Evolutionary conservation across 1,139 yeast genomes (phyloP).

Genomic region (Torulaspora pretoriensis): DNA sequence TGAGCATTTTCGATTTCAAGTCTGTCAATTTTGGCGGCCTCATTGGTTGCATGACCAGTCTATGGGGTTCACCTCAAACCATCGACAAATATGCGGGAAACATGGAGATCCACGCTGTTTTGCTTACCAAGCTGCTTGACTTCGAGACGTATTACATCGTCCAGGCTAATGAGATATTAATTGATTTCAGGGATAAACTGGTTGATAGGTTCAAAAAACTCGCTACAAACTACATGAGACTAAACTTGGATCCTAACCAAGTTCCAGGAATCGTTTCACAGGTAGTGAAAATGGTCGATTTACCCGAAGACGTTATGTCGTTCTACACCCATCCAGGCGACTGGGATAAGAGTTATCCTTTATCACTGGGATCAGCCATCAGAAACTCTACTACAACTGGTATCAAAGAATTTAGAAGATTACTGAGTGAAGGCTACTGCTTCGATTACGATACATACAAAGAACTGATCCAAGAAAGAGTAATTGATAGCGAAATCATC

Average conservation of each 20-base stretch:
- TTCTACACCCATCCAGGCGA: slow-evolving; percentile 34
- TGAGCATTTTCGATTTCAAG: slow-evolving; percentile 19
- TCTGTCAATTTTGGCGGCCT: slow-evolving; percentile 28
- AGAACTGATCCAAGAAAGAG: slow-evolving; percentile 22
- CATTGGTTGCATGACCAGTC: slow-evolving; percentile 24
- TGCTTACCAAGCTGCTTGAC: slow-evolving; percentile 51
- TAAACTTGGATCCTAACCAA: slow-evolving; percentile 26
- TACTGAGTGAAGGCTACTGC: slow-evolving; percentile 27
- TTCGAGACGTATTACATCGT: slow-evolving; percentile 47
- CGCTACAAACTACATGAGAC: slow-evolving; percentile 25
- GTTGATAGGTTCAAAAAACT: slow-evolving; percentile 25
- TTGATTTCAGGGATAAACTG: slow-evolving; percentile 32
- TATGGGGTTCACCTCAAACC: slow-evolving; percentile 32
- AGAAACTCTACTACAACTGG: slow-evolving; percentile 28
- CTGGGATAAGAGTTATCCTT: slow-evolving; percentile 35
- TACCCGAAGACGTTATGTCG: slow-evolving; percentile 24
- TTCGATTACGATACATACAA: slow-evolving; percentile 36
- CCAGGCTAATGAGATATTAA: slow-evolving; percentile 39
- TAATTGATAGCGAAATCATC: slow-evolving; percentile 22
- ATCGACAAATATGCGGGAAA: slow-evolving; percentile 26
- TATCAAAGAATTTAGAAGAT: slow-evolving; percentile 28
- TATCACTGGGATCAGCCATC: slow-evolving; percentile 28
- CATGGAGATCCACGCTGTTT: slow-evolving; percentile 38
- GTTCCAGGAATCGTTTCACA: slow-evolving; percentile 29
- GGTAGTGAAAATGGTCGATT: slow-evolving; percentile 28